phyloP scores from a whole-genome alignment of 371 early-diverging fungal species.

The Rhizopus stolonifer region DNA sequence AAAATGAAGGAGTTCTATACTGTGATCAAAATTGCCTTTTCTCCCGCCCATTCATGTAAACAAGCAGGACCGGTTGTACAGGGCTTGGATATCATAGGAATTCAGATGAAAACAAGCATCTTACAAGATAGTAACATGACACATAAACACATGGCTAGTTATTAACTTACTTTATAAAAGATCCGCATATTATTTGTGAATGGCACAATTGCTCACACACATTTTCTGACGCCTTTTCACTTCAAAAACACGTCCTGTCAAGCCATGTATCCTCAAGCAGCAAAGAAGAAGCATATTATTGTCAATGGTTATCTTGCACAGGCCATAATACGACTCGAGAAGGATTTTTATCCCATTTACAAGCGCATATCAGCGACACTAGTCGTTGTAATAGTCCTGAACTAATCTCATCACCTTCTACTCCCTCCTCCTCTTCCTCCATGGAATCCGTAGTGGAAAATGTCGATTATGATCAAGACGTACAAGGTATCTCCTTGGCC shows the following conservation, averaged over 20 bases:
- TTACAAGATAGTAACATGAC: conserved; percentile 33
- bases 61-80: conserved; percentile 27
- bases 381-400: conserved; percentile 23
- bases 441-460: not conserved
- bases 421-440: conserved; percentile 17
- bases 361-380: conserved; percentile 19
- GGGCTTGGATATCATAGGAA: conserved; percentile 28
- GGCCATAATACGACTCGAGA: conserved; percentile 3
- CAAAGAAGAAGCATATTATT: not conserved
- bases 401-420: conserved; percentile 21
- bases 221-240: conserved; percentile 42
- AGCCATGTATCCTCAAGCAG: conserved; percentile 27
- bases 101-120: conserved; percentile 35
- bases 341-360: conserved; percentile 19
- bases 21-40: conserved; percentile 45
- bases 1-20: conserved; percentile 46
- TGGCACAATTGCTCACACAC: conserved; percentile 53
- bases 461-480: conserved; percentile 10
- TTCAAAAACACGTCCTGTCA: conserved; percentile 51
- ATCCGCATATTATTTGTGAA: conserved; percentile 37
- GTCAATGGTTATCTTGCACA: conserved; percentile 2
- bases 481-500: conserved; percentile 68
- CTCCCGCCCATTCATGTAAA: conserved; percentile 14
- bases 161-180: not conserved
- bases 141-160: not conserved